Evolutionary conservation across 2,329 filamentous ascomycete genomes (phyloP).

Genomic region (Aspergillus sp.): DNA sequence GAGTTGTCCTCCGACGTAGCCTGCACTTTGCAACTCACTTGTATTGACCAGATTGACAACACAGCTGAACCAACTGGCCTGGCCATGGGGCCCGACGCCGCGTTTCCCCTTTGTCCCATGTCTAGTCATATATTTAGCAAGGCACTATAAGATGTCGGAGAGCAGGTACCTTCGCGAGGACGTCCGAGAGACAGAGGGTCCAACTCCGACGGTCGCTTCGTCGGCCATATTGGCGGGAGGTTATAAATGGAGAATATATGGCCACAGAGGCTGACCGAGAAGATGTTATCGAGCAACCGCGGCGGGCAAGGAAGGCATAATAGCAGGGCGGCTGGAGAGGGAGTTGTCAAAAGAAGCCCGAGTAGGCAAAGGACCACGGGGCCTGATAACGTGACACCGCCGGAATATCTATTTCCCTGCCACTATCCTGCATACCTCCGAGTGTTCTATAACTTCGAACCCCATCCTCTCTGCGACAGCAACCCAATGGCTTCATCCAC

Average conservation of each 20-base stretch:
- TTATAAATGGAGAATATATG: slow-evolving; percentile 8
- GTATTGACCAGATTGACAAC: slow-evolving; percentile 95
- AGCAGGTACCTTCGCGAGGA: slow-evolving; percentile 22
- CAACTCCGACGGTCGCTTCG: slow-evolving; percentile 20
- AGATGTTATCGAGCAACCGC: slow-evolving; percentile 8
- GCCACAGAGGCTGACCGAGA: slow-evolving; percentile 8
- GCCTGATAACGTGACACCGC: neutral
- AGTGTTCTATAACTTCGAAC: slow-evolving; percentile 20
- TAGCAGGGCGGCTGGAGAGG: slow-evolving; percentile 1
- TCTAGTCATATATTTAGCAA: slow-evolving; percentile 11
- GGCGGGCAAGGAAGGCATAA: slow-evolving; percentile 9
- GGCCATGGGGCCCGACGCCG: slow-evolving; percentile 57
- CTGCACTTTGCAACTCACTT: slow-evolving; percentile 45
- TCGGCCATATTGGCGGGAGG: slow-evolving; percentile 21
- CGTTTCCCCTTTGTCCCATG: slow-evolving; percentile 51
- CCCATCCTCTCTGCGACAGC: slow-evolving; percentile 43
- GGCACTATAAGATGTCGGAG: neutral
- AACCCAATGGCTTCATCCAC: slow-evolving; percentile 43
- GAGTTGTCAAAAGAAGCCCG: neutral
- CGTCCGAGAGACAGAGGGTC: slow-evolving; percentile 13
- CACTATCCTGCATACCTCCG: neutral
- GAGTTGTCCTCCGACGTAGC: too few species aligned
- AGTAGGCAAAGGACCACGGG: slow-evolving; percentile 2
- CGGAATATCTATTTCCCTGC: slow-evolving; percentile 2
- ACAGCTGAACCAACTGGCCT: slow-evolving; percentile 82